A percentile compares a stretch with the other conserved stretches of the same genome.
phyloP scores from a whole-genome alignment of 805 yeast genomes.

The Clavispora asparagi region DNA sequence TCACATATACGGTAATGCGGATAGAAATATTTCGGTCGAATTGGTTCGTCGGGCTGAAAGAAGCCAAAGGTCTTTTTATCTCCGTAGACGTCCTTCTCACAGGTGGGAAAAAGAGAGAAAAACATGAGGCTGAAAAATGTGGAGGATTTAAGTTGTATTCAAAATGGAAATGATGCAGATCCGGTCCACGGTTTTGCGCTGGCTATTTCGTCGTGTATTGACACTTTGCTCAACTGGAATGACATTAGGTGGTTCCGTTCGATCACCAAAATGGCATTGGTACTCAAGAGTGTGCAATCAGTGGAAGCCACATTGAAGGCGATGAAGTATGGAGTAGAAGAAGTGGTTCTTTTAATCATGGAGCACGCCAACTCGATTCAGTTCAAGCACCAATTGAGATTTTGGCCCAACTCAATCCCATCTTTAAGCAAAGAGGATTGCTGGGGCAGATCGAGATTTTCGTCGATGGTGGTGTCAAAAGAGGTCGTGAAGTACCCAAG shows the following conservation, averaged over 20 bases:
- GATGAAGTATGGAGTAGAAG: constrained; percentile 53
- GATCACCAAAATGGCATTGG: constrained; percentile 39
- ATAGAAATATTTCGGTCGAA: too few relatives aligned
- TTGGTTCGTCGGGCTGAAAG: too few relatives aligned
- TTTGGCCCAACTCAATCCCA: constrained; percentile 48
- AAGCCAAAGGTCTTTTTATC: too few relatives aligned
- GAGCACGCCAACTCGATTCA: constrained; percentile 67
- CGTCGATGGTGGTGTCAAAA: constrained; percentile 71
- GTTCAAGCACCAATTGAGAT: constrained; percentile 59
- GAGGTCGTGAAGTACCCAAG: constrained; percentile 74
- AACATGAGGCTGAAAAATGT: too few relatives aligned
- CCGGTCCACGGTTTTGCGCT: too few relatives aligned
- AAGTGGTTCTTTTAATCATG: constrained; percentile 63
- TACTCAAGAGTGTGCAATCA: constrained; percentile 66
- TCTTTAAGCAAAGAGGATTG: constrained; percentile 36
- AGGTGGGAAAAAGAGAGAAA: too few relatives aligned
- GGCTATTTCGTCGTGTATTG: constrained; percentile 76
- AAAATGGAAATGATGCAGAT: too few relatives aligned
- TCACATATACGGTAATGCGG: too few relatives aligned
- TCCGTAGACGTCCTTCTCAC: too few relatives aligned
- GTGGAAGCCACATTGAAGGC: constrained; percentile 62
- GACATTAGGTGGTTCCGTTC: constrained; percentile 38
- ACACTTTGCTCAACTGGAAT: constrained; percentile 34
- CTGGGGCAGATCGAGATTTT: constrained; percentile 54
- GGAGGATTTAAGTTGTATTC: too few relatives aligned